Evolutionary conservation across 805 yeast genomes (phyloP).

Genomic region (Monosporozyma servazzii): DNA sequence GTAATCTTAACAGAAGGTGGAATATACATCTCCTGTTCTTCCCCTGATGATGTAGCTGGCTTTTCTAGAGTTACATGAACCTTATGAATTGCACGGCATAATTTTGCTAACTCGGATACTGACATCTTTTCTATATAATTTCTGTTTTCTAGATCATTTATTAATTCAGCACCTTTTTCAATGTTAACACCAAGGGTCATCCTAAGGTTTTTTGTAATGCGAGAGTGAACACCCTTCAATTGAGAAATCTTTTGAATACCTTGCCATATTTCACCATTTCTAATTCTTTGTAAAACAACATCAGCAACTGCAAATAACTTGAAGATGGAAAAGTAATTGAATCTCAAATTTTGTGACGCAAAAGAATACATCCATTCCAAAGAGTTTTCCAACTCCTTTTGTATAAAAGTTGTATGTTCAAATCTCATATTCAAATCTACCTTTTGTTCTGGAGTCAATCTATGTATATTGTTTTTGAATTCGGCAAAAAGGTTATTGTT

Average conservation of each 20-base stretch:
- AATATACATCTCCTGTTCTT: neutral
- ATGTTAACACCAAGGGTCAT: constrained; percentile 22
- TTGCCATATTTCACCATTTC: constrained; percentile 23
- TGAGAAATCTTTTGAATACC: constrained; percentile 15
- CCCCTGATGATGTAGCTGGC: neutral
- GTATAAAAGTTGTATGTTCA: constrained; percentile 17
- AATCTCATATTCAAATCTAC: constrained; percentile 10
- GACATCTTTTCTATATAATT: constrained; percentile 13
- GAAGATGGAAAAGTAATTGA: constrained; percentile 26
- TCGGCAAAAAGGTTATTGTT: constrained; percentile 13
- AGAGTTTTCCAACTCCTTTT: constrained; percentile 18
- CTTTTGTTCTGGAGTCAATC: neutral
- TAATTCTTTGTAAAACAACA: constrained; percentile 22
- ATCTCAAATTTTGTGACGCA: constrained; percentile 22
- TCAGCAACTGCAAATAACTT: constrained; percentile 26
- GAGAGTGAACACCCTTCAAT: constrained; percentile 13
- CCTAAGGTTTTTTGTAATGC: constrained; percentile 18
- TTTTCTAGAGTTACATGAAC: constrained; percentile 3
- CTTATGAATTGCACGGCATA: constrained; percentile 7
- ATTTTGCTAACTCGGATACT: constrained; percentile 5
- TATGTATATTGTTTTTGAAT: constrained; percentile 5
- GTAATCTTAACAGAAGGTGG: constrained; percentile 2
- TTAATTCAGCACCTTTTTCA: constrained; percentile 11
- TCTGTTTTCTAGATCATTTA: constrained; percentile 14
- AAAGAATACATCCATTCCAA: constrained; percentile 18